Evolutionary conservation across 371 early-diverging fungal genomes (phyloP).

Genomic region (Umbelopsis sp.): DNA sequence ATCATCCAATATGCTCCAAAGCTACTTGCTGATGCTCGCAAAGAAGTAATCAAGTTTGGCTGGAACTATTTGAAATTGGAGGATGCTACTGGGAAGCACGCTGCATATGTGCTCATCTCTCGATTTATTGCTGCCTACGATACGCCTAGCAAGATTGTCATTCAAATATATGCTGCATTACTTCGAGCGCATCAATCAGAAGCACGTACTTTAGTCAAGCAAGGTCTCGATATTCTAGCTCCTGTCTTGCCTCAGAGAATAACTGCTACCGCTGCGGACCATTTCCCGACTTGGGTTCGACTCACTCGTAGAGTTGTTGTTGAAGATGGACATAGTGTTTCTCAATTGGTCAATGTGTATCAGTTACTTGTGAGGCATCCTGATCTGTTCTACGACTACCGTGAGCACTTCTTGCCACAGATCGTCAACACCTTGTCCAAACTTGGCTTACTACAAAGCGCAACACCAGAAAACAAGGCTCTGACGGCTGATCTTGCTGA

Average conservation of each 20-base stretch:
- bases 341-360: slow-evolving; percentile 88
- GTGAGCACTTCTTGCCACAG: slow-evolving; percentile 88
- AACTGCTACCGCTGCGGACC: slow-evolving; percentile 45
- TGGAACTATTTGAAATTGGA: slow-evolving; percentile 91
- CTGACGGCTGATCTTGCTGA: slow-evolving; percentile 92
- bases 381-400: slow-evolving; percentile 85
- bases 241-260: slow-evolving; percentile 87
- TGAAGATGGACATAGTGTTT: slow-evolving; percentile 88
- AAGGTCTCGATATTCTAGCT: slow-evolving; percentile 92
- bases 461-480: slow-evolving; percentile 84
- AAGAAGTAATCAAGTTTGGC: slow-evolving; percentile 93
- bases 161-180: slow-evolving; percentile 89
- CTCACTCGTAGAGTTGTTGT: slow-evolving; percentile 87
- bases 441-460: slow-evolving; percentile 83
- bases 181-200: slow-evolving; percentile 89
- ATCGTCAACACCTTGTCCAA: slow-evolving; percentile 85
- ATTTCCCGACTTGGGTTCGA: slow-evolving; percentile 87
- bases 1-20: slow-evolving; percentile 84
- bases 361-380: slow-evolving; percentile 90
- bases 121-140: slow-evolving; percentile 92
- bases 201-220: slow-evolving; percentile 81
- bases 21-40: slow-evolving; percentile 79
- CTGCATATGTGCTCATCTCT: slow-evolving; percentile 91
- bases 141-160: slow-evolving; percentile 90
- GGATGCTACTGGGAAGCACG: slow-evolving; percentile 92